Percentiles rank a stretch among this genome's conserved stretches.
phyloP scores from a whole-genome alignment of 768 basidiomycete genomes.

The Phaffia australis region DNA sequence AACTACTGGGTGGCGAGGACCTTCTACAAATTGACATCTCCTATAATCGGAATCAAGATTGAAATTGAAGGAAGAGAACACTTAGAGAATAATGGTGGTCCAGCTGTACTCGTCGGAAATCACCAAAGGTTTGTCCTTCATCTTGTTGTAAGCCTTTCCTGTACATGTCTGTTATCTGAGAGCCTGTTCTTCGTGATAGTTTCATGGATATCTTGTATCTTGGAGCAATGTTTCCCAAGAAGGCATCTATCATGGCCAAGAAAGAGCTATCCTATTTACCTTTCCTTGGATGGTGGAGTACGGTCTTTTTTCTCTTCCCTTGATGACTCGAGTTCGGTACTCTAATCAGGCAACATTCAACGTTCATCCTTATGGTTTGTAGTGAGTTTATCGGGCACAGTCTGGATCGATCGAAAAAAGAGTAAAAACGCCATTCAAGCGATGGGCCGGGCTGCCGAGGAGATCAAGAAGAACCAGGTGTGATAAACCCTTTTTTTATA shows the following conservation, averaged over 20 bases:
- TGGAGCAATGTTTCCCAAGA: constrained; percentile 72
- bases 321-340: neutral
- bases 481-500: constrained; percentile 14
- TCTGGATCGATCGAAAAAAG: constrained; percentile 84
- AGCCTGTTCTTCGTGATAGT: neutral
- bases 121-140: constrained; percentile 61
- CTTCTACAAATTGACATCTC: constrained; percentile 62
- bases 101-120: constrained; percentile 70
- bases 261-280: constrained; percentile 75
- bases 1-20: constrained; percentile 71
- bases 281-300: constrained; percentile 66
- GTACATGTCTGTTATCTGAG: neutral
- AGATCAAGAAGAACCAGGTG: constrained; percentile 52
- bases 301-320: constrained; percentile 15
- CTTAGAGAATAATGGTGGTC: constrained; percentile 47
- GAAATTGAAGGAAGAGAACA: constrained; percentile 80
- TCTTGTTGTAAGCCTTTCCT: neutral
- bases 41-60: constrained; percentile 54
- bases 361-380: constrained; percentile 4
- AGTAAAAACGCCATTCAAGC: constrained; percentile 59
- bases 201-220: constrained; percentile 77
- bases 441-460: constrained; percentile 61
- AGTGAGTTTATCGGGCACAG: constrained; percentile 72
- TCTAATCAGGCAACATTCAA: neutral
- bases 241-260: constrained; percentile 84